Conservation (phyloP, 495 filamentous ascomycete species). For the Aspergillus incahuasiensis region DNA sequence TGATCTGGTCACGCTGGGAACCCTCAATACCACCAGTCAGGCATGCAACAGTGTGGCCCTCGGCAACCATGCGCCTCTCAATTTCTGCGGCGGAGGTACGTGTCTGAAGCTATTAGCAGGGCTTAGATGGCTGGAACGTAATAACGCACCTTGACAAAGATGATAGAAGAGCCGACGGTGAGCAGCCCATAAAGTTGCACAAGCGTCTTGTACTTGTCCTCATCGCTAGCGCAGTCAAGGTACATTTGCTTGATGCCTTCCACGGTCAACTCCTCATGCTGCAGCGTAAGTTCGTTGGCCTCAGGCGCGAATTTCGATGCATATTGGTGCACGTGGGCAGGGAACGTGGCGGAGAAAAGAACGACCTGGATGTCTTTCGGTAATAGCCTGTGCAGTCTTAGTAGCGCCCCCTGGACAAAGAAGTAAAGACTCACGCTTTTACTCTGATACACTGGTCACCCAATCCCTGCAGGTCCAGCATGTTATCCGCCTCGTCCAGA, state of each 20-base stretch:
- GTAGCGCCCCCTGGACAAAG: conserved; percentile 1
- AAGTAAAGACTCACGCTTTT: conserved; percentile 58
- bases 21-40: conserved; percentile 85
- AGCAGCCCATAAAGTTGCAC: conserved; percentile 91
- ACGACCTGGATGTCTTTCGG: conserved; percentile 73
- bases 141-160: conserved; percentile 78
- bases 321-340: conserved; percentile 73
- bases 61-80: conserved; percentile 74
- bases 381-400: conserved; percentile 52
- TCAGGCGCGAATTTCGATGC: conserved; percentile 74
- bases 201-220: conserved; percentile 81
- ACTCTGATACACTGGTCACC: conserved; percentile 92
- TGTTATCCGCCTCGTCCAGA: conserved; percentile 93
- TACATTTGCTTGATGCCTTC: conserved; percentile 96
- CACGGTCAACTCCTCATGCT: conserved; percentile 87
- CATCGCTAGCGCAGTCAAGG: conserved; percentile 77
- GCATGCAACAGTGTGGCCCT: conserved; percentile 86
- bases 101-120: conserved; percentile 47
- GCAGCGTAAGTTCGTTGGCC: conserved; percentile 82
- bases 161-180: conserved; percentile 94
- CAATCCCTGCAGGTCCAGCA: conserved; percentile 89
- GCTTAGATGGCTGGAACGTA: neutral
- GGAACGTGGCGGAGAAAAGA: conserved; percentile 96
- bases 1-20: conserved; percentile 72
- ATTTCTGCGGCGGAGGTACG: conserved; percentile 78